These are phyloP conservation scores for Scedosporium dehoogii DNA, from an alignment of 2,329 filamentous ascomycete species.

Conservation along the genomic window DNA sequence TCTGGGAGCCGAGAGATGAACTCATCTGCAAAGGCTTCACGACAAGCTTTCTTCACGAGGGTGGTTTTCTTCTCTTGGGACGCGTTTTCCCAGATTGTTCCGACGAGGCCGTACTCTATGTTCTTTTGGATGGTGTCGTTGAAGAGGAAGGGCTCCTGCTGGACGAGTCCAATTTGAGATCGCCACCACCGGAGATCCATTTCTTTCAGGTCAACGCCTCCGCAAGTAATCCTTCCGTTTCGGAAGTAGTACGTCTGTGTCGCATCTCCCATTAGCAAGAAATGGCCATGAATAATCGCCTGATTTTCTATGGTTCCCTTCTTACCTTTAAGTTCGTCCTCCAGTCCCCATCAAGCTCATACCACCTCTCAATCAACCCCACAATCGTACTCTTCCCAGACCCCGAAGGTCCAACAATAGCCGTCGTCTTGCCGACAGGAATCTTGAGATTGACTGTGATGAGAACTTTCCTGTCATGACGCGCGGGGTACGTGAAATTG, in stretches of 20 bases:
- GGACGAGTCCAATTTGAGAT: slow-evolving; percentile 53
- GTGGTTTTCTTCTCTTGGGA: slow-evolving; percentile 40
- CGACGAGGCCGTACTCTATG: slow-evolving; percentile 32
- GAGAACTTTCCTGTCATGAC: slow-evolving; percentile 54
- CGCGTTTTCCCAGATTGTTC: slow-evolving; percentile 28
- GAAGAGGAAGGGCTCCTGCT: slow-evolving; percentile 60
- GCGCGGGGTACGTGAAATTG: slow-evolving; percentile 62
- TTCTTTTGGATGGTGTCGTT: slow-evolving; percentile 51
- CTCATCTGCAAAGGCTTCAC: slow-evolving; percentile 39
- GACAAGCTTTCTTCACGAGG: slow-evolving; percentile 35
- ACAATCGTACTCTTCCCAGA: slow-evolving; percentile 68
- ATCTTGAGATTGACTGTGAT: slow-evolving; percentile 49
- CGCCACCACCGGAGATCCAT: slow-evolving; percentile 56
- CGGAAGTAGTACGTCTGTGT: background rate
- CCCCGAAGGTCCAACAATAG: slow-evolving; percentile 64
- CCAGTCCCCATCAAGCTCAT: slow-evolving; percentile 30
- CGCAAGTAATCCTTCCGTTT: slow-evolving; percentile 36
- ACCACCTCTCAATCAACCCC: slow-evolving; percentile 63
- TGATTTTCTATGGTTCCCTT: background rate
- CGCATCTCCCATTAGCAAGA: background rate
- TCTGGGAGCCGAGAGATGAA: slow-evolving; percentile 40
- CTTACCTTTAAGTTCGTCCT: background rate
- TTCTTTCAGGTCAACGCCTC: slow-evolving; percentile 41
- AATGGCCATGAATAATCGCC: background rate
- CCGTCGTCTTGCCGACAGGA: slow-evolving; percentile 56